A percentile compares a stretch with the other conserved stretches of the same genome.
These are phyloP conservation scores for Lyophyllum semitale DNA, from an alignment of 768 basidiomycete genomes.

Conservation along the genomic window DNA sequence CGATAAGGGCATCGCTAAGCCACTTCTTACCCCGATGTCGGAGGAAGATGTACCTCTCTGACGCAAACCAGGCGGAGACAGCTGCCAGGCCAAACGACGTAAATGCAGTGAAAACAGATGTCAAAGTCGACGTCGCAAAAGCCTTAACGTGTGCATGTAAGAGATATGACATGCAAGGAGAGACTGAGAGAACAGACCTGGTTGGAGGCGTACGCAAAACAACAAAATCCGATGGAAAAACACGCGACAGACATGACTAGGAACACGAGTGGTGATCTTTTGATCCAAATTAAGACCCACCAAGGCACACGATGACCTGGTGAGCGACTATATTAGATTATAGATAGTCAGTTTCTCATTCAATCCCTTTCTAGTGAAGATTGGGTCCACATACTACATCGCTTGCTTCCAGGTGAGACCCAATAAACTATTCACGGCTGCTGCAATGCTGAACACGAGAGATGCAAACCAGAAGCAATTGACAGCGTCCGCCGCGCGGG, in stretches of 20 bases:
- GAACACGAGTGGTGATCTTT: slow-evolving; percentile 80
- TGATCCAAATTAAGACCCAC: slow-evolving; percentile 89
- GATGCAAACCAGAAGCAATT: slow-evolving; percentile 78
- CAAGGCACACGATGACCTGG: slow-evolving; percentile 77
- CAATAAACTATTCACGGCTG: slow-evolving; percentile 76
- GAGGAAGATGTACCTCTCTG: slow-evolving; percentile 65
- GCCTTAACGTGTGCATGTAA: slow-evolving; percentile 37
- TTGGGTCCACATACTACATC: slow-evolving; percentile 64
- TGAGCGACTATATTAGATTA: slow-evolving; percentile 51
- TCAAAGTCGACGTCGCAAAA: slow-evolving; percentile 63
- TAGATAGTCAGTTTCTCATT: slow-evolving; percentile 6
- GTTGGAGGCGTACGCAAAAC: slow-evolving; percentile 73
- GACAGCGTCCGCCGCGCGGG: slow-evolving; percentile 48
- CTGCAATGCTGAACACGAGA: slow-evolving; percentile 74
- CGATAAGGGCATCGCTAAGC: slow-evolving; percentile 62
- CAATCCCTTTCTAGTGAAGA: background rate
- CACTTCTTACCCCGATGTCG: slow-evolving; percentile 68
- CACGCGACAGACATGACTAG: slow-evolving; percentile 82
- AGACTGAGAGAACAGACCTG: slow-evolving; percentile 46
- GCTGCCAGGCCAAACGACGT: slow-evolving; percentile 72
- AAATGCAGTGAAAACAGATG: slow-evolving; percentile 75
- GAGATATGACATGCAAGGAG: background rate
- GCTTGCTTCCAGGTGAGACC: slow-evolving; percentile 82
- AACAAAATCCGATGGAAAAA: slow-evolving; percentile 77
- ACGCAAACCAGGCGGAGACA: slow-evolving; percentile 75